Evolutionary conservation across 2,329 filamentous ascomycete species (phyloP).

Genomic region (Coniella vitis): DNA sequence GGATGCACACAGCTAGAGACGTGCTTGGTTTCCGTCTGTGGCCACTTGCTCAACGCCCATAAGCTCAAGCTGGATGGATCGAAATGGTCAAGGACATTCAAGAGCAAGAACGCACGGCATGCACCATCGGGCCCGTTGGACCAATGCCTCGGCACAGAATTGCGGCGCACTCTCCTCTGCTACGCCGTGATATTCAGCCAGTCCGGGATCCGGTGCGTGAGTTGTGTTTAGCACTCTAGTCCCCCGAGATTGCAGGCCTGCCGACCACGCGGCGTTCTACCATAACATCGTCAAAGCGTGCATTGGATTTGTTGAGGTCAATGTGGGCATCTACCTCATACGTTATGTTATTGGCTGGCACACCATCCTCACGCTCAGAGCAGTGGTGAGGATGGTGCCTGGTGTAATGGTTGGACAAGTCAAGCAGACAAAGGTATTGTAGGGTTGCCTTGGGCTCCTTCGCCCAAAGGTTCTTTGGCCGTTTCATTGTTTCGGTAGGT

Average conservation of each 20-base stretch:
- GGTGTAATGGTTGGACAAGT: no score
- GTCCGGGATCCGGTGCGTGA: constrained; percentile 38
- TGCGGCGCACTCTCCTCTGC: constrained; percentile 43
- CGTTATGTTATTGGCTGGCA: constrained; percentile 39
- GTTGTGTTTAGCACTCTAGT: constrained; percentile 47
- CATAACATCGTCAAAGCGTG: constrained; percentile 44
- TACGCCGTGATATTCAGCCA: constrained; percentile 40
- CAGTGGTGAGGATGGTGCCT: no score
- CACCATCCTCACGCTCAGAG: constrained; percentile 40
- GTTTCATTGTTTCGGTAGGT: no score
- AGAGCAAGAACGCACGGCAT: constrained; percentile 28
- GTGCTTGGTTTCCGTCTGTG: constrained; percentile 27
- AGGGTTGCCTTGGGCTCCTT: no score
- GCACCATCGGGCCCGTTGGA: constrained; percentile 28
- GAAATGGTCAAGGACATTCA: constrained; percentile 33
- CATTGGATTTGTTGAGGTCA: constrained; percentile 40
- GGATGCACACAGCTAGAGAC: constrained; percentile 20
- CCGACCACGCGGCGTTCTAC: constrained; percentile 36
- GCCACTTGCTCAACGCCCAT: constrained; percentile 23
- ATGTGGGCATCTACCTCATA: constrained; percentile 42
- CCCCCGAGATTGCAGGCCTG: constrained; percentile 35
- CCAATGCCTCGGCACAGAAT: constrained; percentile 36
- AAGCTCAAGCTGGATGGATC: constrained; percentile 32
- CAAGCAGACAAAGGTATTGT: no score
- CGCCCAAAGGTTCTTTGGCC: no score